These are phyloP conservation scores for Dictyostelium capitatum DNA, from an alignment of 78 protist species.

Conservation along the genomic window DNA sequence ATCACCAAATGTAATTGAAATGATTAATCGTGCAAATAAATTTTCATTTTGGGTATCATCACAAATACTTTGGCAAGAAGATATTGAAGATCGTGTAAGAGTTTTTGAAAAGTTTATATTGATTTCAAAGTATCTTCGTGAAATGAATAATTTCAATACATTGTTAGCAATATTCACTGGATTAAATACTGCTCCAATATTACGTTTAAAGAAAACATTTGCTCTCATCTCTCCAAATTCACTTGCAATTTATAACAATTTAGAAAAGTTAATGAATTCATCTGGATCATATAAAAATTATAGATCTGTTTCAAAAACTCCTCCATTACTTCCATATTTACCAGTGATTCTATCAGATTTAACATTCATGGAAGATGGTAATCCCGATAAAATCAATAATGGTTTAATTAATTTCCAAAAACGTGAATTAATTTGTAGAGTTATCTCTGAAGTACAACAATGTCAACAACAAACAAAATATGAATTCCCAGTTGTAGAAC, in stretches of 20 bases:
- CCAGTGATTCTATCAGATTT: constrained; percentile 82
- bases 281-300: constrained; percentile 72
- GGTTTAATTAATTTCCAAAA: constrained; percentile 85
- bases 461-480: constrained; percentile 52
- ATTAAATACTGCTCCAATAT: constrained; percentile 63
- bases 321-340: constrained; percentile 67
- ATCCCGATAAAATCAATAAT: constrained; percentile 81
- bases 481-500: constrained; percentile 84
- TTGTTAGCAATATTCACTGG: constrained; percentile 80
- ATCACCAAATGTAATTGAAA: constrained; percentile 67
- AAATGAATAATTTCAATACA: constrained; percentile 85
- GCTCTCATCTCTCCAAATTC: constrained; percentile 50
- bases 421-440: constrained; percentile 72
- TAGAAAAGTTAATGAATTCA: constrained; percentile 80
- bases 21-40: constrained; percentile 79
- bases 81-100: constrained; percentile 44
- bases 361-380: constrained; percentile 88
- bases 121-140: constrained; percentile 59
- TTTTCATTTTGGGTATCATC: constrained; percentile 81
- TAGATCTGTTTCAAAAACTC: constrained; percentile 32
- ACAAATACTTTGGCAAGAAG: constrained; percentile 78
- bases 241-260: background rate
- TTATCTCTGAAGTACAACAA: constrained; percentile 65
- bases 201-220: constrained; percentile 77
- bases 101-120: constrained; percentile 68